Conservation (phyloP, 2,329 filamentous ascomycete genomes). For the Xylariaceae sp. region DNA sequence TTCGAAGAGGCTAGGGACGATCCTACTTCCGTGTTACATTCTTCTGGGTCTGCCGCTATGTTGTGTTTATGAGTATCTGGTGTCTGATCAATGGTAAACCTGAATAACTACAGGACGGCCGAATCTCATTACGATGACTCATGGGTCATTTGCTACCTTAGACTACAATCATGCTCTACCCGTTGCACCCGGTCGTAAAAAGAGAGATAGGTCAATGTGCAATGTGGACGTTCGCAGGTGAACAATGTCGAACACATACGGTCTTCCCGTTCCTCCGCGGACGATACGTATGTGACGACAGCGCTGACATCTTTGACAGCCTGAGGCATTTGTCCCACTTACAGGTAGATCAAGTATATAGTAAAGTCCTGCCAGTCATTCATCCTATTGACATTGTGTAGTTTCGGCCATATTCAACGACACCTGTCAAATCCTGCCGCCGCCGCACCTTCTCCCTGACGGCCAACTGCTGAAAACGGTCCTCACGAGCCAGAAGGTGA, state of each 20-base stretch:
- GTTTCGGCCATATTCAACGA: slow-evolving; percentile 7
- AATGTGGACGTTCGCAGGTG: slow-evolving; percentile 15
- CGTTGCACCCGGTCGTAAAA: slow-evolving; percentile 9
- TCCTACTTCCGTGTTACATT: slow-evolving; percentile 19
- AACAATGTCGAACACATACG: slow-evolving; percentile 9
- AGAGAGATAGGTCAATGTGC: slow-evolving; percentile 9
- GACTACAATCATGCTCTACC: slow-evolving; percentile 14
- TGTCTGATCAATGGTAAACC: neutral
- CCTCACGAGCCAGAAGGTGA: slow-evolving; percentile 11
- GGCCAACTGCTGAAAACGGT: slow-evolving; percentile 11
- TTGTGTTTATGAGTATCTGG: too few species aligned
- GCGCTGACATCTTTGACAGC: neutral
- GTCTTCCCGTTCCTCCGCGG: slow-evolving; percentile 22
- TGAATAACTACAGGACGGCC: slow-evolving; percentile 10
- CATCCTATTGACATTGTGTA: too few species aligned
- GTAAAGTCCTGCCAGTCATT: too few species aligned
- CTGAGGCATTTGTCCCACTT: neutral
- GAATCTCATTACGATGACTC: slow-evolving; percentile 16
- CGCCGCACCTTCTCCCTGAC: slow-evolving; percentile 15
- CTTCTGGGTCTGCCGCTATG: slow-evolving; percentile 22
- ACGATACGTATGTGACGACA: neutral
- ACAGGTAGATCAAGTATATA: neutral
- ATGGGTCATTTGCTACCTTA: slow-evolving; percentile 14
- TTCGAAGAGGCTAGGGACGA: slow-evolving; percentile 18
- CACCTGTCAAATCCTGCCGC: slow-evolving; percentile 12